A percentile compares a stretch with the other conserved stretches of the same genome.
Conservation (phyloP, 768 basidiomycete genomes). For the Russula sp. region DNA sequence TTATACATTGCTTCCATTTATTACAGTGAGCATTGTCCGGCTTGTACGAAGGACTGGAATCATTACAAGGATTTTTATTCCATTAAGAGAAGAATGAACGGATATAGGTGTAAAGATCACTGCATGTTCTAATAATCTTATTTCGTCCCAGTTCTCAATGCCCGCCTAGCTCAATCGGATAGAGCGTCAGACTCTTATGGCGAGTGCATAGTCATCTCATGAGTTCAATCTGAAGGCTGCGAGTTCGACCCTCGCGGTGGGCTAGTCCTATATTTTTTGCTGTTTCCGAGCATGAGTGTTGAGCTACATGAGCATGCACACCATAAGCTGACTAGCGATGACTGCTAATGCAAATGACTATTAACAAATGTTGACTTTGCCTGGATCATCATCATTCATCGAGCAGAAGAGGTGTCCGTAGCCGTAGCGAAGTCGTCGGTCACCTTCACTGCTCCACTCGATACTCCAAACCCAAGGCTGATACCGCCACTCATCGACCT, state of each 20-base stretch:
- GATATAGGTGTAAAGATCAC: too few species aligned
- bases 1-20: slow-evolving; percentile 9
- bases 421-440: slow-evolving; percentile 23
- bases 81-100: too few species aligned
- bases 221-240: slow-evolving; percentile 46
- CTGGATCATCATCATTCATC: background rate
- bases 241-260: slow-evolving; percentile 60
- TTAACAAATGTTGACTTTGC: too few species aligned
- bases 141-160: slow-evolving; percentile 9
- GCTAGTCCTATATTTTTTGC: slow-evolving; percentile 29
- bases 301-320: background rate
- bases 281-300: background rate
- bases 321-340: too few species aligned
- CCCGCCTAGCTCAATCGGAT: slow-evolving; percentile 64
- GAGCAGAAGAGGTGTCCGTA: slow-evolving; percentile 9
- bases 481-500: slow-evolving; percentile 25
- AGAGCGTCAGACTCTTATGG: slow-evolving; percentile 58
- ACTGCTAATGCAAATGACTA: background rate
- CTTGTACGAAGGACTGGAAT: background rate
- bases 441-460: slow-evolving; percentile 25
- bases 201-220: background rate
- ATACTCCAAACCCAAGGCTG: slow-evolving; percentile 26
- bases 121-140: background rate
- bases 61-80: background rate
- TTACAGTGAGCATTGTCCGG: slow-evolving; percentile 1